Conservation (phyloP, 2,329 filamentous ascomycete genomes). For the Neofusicoccum kwambonambiense region DNA sequence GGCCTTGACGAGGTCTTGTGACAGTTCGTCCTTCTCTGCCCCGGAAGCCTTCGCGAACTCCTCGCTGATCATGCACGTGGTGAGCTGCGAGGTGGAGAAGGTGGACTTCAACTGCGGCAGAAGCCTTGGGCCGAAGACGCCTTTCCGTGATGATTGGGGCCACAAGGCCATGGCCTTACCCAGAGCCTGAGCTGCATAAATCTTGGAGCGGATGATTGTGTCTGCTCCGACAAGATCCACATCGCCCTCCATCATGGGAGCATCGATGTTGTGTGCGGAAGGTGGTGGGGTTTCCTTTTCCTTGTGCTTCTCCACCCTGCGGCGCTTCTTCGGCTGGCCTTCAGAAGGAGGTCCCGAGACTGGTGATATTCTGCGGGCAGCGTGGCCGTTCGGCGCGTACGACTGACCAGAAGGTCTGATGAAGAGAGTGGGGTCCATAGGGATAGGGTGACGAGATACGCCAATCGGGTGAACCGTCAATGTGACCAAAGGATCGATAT, state of each 20-base stretch:
- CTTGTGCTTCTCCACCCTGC: slow-evolving; percentile 74
- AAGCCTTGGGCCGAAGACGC: slow-evolving; percentile 64
- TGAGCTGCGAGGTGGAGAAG: slow-evolving; percentile 82
- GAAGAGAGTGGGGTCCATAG: slow-evolving; percentile 87
- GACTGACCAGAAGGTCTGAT: slow-evolving; percentile 89
- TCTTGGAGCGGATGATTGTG: slow-evolving; percentile 80
- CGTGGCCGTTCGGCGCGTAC: slow-evolving; percentile 57
- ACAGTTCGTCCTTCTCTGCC: slow-evolving; percentile 46
- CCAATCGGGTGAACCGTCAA: slow-evolving; percentile 89
- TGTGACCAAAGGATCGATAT: slow-evolving; percentile 78
- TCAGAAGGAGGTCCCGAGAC: slow-evolving; percentile 47
- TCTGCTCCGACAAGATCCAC: slow-evolving; percentile 92
- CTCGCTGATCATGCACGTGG: slow-evolving; percentile 79
- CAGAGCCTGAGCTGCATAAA: slow-evolving; percentile 83
- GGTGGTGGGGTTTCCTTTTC: slow-evolving; percentile 54
- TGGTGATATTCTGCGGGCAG: slow-evolving; percentile 11
- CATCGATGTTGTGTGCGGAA: slow-evolving; percentile 87
- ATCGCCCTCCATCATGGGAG: slow-evolving; percentile 96
- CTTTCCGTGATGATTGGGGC: slow-evolving; percentile 58
- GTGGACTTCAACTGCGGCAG: slow-evolving; percentile 67
- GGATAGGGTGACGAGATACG: slow-evolving; percentile 82
- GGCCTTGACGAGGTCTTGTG: slow-evolving; percentile 60
- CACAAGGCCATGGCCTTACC: slow-evolving; percentile 79
- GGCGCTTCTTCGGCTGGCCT: slow-evolving; percentile 72
- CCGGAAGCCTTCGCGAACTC: slow-evolving; percentile 70